phyloP scores from a whole-genome alignment of 176 grass and related monocot species.

The Alopecurus myosuroides region DNA sequence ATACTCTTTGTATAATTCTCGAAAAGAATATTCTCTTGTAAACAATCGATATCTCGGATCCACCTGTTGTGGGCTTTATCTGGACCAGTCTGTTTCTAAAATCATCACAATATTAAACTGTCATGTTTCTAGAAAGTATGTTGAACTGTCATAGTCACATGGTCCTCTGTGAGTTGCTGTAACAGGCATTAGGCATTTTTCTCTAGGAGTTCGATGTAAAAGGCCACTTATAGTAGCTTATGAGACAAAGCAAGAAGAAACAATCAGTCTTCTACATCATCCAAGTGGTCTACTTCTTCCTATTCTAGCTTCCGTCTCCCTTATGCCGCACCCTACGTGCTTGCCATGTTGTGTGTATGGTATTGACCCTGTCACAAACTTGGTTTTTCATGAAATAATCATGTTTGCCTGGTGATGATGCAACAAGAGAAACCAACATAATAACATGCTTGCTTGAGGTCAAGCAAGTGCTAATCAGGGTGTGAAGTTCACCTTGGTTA shows the following conservation, averaged over 20 bases:
- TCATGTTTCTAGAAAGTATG: not conserved
- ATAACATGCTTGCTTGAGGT: constrained; percentile 43
- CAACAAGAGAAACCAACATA: not conserved
- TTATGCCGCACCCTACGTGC: not conserved
- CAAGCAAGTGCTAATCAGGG: constrained; percentile 84
- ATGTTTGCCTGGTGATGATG: not conserved
- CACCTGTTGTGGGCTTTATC: not conserved
- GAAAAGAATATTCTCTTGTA: too few relatives aligned
- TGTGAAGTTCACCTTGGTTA: constrained; percentile 85
- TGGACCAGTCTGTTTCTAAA: not conserved
- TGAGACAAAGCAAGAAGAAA: not conserved
- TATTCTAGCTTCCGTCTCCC: not conserved
- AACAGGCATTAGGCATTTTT: not conserved
- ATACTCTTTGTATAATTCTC: too few relatives aligned
- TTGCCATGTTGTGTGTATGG: not conserved
- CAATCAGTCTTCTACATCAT: not conserved
- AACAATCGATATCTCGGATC: not conserved
- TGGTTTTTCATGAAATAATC: not conserved
- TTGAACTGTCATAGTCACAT: not conserved
- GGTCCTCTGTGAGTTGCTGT: not conserved
- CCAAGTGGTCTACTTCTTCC: not conserved
- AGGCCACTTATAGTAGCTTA: not conserved
- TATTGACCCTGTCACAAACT: not conserved
- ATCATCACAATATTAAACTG: not conserved
- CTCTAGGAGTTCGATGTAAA: not conserved